These are phyloP conservation scores for Xylaria scruposa DNA, from an alignment of 495 filamentous ascomycete genomes.

Conservation along the genomic window DNA sequence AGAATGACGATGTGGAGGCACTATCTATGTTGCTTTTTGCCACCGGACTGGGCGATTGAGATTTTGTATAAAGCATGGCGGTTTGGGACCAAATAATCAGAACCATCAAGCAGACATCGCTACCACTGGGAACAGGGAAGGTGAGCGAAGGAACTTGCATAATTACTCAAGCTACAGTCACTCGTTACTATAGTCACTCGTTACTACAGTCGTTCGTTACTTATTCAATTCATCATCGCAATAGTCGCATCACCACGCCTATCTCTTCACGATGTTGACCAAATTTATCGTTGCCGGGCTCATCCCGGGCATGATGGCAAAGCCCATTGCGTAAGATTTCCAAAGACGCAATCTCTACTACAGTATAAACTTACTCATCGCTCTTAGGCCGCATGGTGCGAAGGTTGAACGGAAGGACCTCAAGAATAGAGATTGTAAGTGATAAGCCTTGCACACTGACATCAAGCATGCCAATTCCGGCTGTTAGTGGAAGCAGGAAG, in stretches of 20 bases:
- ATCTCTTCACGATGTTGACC: constrained; percentile 24
- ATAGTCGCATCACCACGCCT: neutral
- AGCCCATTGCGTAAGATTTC: constrained; percentile 23
- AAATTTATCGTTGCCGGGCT: constrained; percentile 21
- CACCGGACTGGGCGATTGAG: neutral
- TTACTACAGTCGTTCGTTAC: constrained; percentile 2
- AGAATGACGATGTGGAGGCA: neutral
- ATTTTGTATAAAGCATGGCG: constrained; percentile 20
- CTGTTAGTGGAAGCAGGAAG: neutral
- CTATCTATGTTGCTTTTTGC: neutral
- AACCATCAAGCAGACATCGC: neutral
- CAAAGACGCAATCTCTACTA: neutral
- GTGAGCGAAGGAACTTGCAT: constrained; percentile 10
- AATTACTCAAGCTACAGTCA: constrained; percentile 6
- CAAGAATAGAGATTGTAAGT: constrained; percentile 1
- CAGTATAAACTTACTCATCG: neutral
- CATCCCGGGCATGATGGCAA: constrained; percentile 25
- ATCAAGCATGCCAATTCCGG: neutral
- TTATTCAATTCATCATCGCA: neutral
- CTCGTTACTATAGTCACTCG: neutral
- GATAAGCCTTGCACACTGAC: neutral
- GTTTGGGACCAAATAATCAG: neutral
- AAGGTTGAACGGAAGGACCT: neutral
- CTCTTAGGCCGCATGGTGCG: constrained; percentile 1
- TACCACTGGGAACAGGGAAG: constrained; percentile 6